phyloP scores from a whole-genome alignment of 495 filamentous ascomycete genomes.

The Penicillium bovifimosum region DNA sequence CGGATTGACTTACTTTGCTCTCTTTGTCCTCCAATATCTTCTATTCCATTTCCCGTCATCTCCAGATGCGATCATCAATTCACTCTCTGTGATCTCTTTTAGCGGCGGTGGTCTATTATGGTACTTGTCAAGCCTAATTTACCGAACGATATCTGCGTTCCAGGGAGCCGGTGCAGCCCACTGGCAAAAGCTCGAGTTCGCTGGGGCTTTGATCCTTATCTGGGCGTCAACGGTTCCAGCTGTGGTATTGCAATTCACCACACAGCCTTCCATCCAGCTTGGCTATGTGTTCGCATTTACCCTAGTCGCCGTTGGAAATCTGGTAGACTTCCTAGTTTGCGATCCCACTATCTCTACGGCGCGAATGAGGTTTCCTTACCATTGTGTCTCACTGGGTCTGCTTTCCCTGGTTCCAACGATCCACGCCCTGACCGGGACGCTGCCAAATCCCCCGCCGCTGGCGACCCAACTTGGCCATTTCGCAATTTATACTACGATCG shows the following conservation, averaged over 20 bases:
- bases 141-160: background rate
- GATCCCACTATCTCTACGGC: background rate
- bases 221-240: background rate
- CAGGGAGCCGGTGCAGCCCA: background rate
- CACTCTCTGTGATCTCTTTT: slow-evolving; percentile 6
- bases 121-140: background rate
- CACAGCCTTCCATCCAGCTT: slow-evolving; percentile 2
- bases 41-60: slow-evolving; percentile 9
- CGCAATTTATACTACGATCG: background rate
- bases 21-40: slow-evolving; percentile 9
- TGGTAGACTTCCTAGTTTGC: slow-evolving; percentile 1
- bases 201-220: no score
- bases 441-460: background rate
- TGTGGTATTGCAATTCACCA: background rate
- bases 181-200: slow-evolving; percentile 5
- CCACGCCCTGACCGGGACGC: background rate
- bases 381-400: slow-evolving; percentile 1
- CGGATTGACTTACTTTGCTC: slow-evolving; percentile 9
- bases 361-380: background rate
- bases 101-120: slow-evolving; percentile 3
- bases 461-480: background rate
- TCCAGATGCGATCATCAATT: slow-evolving; percentile 2
- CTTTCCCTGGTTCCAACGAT: slow-evolving; percentile 4
- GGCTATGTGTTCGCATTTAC: slow-evolving; percentile 2
- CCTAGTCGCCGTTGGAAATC: background rate